A percentile compares a stretch with the other conserved stretches of the same genome.
These are phyloP conservation scores for Lepidium africanum DNA, from an alignment of 345 rosid species.

Conservation along the genomic window DNA sequence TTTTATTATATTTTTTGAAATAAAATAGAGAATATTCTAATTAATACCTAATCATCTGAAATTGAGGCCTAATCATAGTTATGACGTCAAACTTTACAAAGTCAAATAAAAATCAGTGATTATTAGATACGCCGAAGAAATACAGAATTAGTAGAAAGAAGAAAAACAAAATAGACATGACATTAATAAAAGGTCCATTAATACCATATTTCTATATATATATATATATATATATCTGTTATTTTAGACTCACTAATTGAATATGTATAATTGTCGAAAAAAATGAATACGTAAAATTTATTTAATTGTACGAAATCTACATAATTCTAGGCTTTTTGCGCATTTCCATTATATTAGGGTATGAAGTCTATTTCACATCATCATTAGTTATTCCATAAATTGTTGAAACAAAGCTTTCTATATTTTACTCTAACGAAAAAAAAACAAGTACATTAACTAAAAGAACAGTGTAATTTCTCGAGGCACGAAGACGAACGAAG, in stretches of 20 bases:
- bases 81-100: not conserved
- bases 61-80: not conserved
- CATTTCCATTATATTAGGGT: not conserved
- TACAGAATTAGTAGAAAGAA: not conserved
- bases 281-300: too few relatives aligned
- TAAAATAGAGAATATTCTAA: too few relatives aligned
- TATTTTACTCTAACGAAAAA: not conserved
- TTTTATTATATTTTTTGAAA: too few relatives aligned
- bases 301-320: not conserved
- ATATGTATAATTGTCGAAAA: not conserved
- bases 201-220: not conserved
- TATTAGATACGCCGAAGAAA: not conserved
- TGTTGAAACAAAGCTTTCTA: not conserved
- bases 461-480: not conserved
- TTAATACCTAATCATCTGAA: not conserved
- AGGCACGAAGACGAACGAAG: constrained; percentile 4
- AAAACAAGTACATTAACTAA: not conserved
- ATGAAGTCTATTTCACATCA: not conserved
- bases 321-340: not conserved
- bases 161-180: not conserved
- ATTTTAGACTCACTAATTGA: not conserved
- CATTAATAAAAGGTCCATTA: not conserved
- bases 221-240: too few relatives aligned
- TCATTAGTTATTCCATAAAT: not conserved
- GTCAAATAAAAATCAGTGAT: not conserved